phyloP scores from a whole-genome alignment of 2,329 filamentous ascomycete genomes.

The Leptosphaerulina australis region DNA sequence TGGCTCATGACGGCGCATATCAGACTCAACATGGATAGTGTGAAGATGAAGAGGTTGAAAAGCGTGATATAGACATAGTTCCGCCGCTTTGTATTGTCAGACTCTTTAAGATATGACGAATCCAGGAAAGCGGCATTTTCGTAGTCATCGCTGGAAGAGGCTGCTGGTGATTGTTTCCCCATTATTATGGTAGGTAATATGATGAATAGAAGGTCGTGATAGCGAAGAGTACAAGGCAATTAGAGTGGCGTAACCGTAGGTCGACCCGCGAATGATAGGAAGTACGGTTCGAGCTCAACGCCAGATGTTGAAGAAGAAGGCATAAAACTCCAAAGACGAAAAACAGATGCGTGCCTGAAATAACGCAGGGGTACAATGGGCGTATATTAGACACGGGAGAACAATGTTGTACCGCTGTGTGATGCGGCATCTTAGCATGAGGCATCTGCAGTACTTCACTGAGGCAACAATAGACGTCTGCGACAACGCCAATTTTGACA shows the following conservation, averaged over 20 bases:
- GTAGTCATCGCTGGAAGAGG: slow-evolving; percentile 29
- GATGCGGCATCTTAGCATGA: background rate
- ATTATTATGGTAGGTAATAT: slow-evolving; percentile 17
- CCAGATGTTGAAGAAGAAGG: slow-evolving; percentile 8
- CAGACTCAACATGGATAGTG: slow-evolving; percentile 38
- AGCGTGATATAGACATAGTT: slow-evolving; percentile 39
- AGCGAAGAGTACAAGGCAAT: background rate
- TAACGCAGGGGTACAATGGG: slow-evolving; percentile 5
- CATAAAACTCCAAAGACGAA: background rate
- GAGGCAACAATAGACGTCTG: slow-evolving; percentile 34
- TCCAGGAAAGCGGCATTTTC: slow-evolving; percentile 41
- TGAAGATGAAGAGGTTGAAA: slow-evolving; percentile 44
- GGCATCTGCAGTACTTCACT: slow-evolving; percentile 14
- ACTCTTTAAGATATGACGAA: slow-evolving; percentile 30
- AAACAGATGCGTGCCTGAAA: background rate
- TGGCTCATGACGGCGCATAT: slow-evolving; percentile 43
- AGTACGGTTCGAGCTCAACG: slow-evolving; percentile 22
- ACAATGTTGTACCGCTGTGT: background rate
- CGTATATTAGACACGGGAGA: slow-evolving; percentile 3
- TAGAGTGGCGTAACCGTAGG: background rate
- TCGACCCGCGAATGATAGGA: slow-evolving; percentile 32
- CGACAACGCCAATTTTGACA: slow-evolving; percentile 27
- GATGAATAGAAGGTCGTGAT: background rate
- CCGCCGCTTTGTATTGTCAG: slow-evolving; percentile 28
- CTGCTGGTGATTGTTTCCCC: slow-evolving; percentile 36